phyloP scores from a whole-genome alignment of 192 early-diverging fungal species.

The Backusella circina region DNA sequence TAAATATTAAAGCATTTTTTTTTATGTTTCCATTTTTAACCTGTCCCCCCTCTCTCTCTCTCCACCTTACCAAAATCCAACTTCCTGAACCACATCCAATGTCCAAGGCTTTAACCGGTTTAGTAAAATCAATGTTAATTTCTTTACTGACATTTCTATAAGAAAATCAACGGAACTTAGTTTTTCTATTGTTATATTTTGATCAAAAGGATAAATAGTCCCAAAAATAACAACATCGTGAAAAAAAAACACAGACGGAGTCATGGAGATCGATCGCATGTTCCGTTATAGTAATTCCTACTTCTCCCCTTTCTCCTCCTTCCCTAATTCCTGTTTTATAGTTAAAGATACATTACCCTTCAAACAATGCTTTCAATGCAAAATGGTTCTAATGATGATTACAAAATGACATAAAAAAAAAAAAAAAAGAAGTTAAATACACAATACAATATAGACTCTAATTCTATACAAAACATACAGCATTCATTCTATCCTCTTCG shows the following conservation, averaged over 20 bases:
- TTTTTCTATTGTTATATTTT: neutral
- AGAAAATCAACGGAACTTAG: neutral
- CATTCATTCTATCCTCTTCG: constrained; percentile 9
- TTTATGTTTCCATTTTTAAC: neutral
- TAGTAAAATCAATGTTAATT: constrained; percentile 4
- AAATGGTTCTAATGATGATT: neutral
- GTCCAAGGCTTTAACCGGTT: constrained; percentile 8
- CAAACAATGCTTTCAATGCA: constrained; percentile 3
- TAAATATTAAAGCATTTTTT: no score
- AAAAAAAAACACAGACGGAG: neutral
- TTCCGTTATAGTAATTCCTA: neutral
- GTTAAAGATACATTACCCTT: neutral
- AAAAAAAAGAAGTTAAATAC: neutral
- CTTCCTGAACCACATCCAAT: constrained; percentile 25
- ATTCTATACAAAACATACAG: neutral
- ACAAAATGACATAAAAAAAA: neutral
- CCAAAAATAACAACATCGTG: neutral
- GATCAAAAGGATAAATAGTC: neutral
- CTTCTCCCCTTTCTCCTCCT: neutral
- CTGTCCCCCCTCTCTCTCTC: neutral
- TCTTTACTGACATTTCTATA: constrained; percentile 17
- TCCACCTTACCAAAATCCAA: constrained; percentile 16
- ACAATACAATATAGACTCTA: neutral
- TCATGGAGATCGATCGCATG: neutral
- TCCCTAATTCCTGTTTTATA: neutral